Conservation (phyloP, 805 yeast genomes). For the Cyberlindnera sargentensis region DNA sequence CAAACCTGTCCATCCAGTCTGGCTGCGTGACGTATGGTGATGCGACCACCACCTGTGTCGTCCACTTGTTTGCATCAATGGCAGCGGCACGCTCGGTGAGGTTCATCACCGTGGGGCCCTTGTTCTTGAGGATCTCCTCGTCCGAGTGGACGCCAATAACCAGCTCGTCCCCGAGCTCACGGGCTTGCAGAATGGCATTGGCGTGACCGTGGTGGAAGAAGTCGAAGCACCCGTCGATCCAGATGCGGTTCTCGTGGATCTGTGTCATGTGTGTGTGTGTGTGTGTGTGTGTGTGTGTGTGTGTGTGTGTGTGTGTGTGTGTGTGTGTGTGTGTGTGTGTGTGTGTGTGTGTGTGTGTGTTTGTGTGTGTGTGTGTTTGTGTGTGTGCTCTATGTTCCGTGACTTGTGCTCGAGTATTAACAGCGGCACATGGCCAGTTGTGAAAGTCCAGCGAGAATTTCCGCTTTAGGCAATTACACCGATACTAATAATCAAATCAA, state of each 20-base stretch:
- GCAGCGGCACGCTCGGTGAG: slow-evolving; percentile 75
- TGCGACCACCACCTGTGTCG: slow-evolving; percentile 54
- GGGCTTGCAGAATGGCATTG: slow-evolving; percentile 92
- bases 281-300: too few relatives aligned
- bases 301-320: too few relatives aligned
- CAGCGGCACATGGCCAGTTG: too few relatives aligned
- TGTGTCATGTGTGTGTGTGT: too few relatives aligned
- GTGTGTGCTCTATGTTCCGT: too few relatives aligned
- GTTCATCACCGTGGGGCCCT: slow-evolving; percentile 93
- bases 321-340: too few relatives aligned
- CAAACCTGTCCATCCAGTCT: slow-evolving; percentile 53
- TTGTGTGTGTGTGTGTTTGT: too few relatives aligned
- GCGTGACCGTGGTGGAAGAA: slow-evolving; percentile 98
- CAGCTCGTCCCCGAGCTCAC: slow-evolving; percentile 69
- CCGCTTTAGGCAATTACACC: not conserved
- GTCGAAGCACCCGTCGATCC: slow-evolving; percentile 99
- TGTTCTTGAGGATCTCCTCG: slow-evolving; percentile 72
- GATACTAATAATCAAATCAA: not conserved
- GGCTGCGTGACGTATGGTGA: slow-evolving; percentile 97
- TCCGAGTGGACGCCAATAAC: slow-evolving; percentile 91
- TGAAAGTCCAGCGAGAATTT: too few relatives aligned
- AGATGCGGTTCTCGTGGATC: slow-evolving; percentile 39
- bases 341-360: too few relatives aligned
- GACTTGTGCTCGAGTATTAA: too few relatives aligned
- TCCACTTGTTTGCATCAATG: slow-evolving; percentile 89